Conservation (phyloP, 2,329 filamentous ascomycete species). For the Cladosporium phlei region DNA sequence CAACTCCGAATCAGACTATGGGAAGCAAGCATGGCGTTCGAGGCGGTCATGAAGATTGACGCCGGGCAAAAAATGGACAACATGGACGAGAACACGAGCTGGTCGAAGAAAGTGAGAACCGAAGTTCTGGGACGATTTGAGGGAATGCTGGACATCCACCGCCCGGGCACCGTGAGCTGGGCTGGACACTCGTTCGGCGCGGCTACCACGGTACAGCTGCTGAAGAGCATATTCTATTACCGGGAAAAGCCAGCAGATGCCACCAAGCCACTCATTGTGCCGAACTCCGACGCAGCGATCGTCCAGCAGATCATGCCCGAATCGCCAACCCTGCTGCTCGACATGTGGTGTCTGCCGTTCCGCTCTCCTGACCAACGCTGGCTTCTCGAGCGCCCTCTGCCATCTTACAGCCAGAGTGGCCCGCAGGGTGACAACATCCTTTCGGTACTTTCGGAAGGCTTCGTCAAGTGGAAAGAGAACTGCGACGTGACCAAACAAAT, state of each 20-base stretch:
- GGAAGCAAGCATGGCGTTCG: constrained; percentile 69
- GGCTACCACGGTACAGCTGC: constrained; percentile 66
- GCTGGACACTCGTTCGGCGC: constrained; percentile 79
- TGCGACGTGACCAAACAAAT: constrained; percentile 63
- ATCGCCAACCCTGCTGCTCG: constrained; percentile 65
- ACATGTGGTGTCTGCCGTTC: constrained; percentile 76
- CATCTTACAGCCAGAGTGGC: constrained; percentile 55
- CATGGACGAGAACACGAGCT: constrained; percentile 39
- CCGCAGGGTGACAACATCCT: constrained; percentile 55
- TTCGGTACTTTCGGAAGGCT: constrained; percentile 69
- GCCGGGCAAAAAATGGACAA: constrained; percentile 45
- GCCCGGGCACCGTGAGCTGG: constrained; percentile 68
- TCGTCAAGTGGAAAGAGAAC: constrained; percentile 73
- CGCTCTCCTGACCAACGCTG: constrained; percentile 57
- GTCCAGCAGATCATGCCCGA: constrained; percentile 62
- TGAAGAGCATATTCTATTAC: constrained; percentile 73
- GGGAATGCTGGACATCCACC: constrained; percentile 60
- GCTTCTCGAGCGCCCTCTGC: constrained; percentile 69
- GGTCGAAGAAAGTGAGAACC: constrained; percentile 32
- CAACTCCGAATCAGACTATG: constrained; percentile 72
- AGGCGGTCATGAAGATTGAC: constrained; percentile 64
- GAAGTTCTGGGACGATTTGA: constrained; percentile 56
- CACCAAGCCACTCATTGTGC: constrained; percentile 57
- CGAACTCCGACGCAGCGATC: constrained; percentile 52
- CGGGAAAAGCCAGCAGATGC: constrained; percentile 34